These are phyloP conservation scores for Neurospora sp. DNA, from an alignment of 495 filamentous ascomycete species.

Conservation along the genomic window DNA sequence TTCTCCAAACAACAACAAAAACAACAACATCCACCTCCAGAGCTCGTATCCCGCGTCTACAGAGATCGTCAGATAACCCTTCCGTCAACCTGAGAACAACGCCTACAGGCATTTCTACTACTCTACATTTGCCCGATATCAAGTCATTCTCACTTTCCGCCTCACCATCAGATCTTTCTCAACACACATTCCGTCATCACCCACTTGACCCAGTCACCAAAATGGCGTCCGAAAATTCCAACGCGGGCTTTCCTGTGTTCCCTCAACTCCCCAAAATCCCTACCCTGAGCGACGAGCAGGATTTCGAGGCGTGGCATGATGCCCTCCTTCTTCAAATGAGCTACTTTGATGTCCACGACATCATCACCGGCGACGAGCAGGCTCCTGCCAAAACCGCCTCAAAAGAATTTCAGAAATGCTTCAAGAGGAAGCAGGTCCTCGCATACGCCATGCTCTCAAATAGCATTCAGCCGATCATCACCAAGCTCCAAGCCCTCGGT, in stretches of 20 bases:
- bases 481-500: neutral
- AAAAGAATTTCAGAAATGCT: neutral
- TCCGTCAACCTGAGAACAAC: neutral
- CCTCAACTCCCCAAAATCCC: neutral
- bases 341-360: neutral
- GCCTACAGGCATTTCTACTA: neutral
- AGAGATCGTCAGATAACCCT: neutral
- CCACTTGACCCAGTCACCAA: neutral
- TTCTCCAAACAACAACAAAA: neutral
- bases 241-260: neutral
- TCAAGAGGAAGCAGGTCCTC: neutral
- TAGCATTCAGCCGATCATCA: neutral
- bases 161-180: neutral
- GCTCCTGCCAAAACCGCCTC: neutral
- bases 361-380: neutral
- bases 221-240: neutral
- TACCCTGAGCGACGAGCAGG: neutral
- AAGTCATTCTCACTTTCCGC: neutral
- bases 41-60: neutral
- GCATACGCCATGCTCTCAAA: neutral
- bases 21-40: neutral
- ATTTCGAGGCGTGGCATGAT: neutral
- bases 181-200: neutral
- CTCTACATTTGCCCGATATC: neutral
- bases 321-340: neutral